These are phyloP conservation scores for Verticillium nubilum DNA, from an alignment of 2,329 filamentous ascomycete species.

Conservation along the genomic window DNA sequence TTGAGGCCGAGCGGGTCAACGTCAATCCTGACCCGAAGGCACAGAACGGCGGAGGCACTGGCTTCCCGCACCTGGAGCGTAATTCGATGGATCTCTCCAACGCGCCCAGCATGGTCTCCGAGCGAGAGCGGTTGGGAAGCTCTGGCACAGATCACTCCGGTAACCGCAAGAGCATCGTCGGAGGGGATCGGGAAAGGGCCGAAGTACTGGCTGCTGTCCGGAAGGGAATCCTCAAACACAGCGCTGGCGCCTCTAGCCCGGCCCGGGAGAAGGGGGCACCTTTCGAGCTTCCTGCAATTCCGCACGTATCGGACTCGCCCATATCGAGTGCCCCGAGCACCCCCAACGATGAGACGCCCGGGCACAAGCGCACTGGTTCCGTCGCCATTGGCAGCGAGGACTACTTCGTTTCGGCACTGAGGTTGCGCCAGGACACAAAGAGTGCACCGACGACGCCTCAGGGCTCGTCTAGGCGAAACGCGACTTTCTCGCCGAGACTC, in stretches of 20 bases:
- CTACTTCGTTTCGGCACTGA: slow-evolving; percentile 77
- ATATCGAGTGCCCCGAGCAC: slow-evolving; percentile 84
- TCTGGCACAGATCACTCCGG: slow-evolving; percentile 56
- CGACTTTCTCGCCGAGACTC: slow-evolving; percentile 84
- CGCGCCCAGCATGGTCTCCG: slow-evolving; percentile 35
- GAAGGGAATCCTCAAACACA: slow-evolving; percentile 94
- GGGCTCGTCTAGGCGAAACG: slow-evolving; percentile 54
- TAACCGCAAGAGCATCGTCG: slow-evolving; percentile 81
- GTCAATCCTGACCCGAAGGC: slow-evolving; percentile 68
- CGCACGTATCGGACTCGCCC: slow-evolving; percentile 68
- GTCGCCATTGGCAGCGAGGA: slow-evolving; percentile 77
- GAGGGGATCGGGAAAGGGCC: slow-evolving; percentile 82
- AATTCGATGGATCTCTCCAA: slow-evolving; percentile 69
- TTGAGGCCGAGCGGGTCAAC: slow-evolving; percentile 83
- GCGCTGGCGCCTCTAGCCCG: slow-evolving; percentile 10
- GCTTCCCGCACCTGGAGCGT: slow-evolving; percentile 78
- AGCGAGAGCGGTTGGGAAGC: slow-evolving; percentile 52
- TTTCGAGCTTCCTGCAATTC: slow-evolving; percentile 49
- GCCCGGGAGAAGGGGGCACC: slow-evolving; percentile 6
- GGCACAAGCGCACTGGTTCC: slow-evolving; percentile 62
- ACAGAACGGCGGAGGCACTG: slow-evolving; percentile 65
- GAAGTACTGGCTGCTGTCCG: slow-evolving; percentile 89
- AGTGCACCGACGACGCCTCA: slow-evolving; percentile 77
- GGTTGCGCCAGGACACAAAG: slow-evolving; percentile 70
- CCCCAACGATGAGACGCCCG: slow-evolving; percentile 69